phyloP scores from a whole-genome alignment of 495 filamentous ascomycete genomes.

The Achaetomiella virescens region DNA sequence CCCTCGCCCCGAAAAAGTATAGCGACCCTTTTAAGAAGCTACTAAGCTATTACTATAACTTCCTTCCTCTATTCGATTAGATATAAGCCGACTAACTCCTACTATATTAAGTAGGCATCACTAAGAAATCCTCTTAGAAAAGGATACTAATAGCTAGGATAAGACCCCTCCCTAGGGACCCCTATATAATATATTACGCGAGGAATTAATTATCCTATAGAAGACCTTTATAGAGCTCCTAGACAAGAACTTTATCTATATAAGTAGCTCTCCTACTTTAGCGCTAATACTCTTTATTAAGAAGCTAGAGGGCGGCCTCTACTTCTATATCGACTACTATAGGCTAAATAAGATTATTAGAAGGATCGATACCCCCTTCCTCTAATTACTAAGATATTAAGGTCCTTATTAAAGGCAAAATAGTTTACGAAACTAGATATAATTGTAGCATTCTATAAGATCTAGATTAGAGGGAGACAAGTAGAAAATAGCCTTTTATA shows the following conservation, averaged over 20 bases:
- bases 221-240: constrained; percentile 9
- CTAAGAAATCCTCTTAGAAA: background rate
- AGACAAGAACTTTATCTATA: constrained; percentile 5
- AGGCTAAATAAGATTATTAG: constrained; percentile 42
- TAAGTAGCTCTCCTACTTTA: constrained; percentile 6
- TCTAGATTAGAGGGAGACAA: constrained; percentile 26
- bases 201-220: constrained; percentile 21
- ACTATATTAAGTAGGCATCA: background rate
- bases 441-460: constrained; percentile 12
- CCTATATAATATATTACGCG: constrained; percentile 22
- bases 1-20: background rate
- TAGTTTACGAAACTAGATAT: constrained; percentile 43
- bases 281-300: constrained; percentile 32
- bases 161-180: background rate
- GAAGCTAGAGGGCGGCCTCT: constrained; percentile 30
- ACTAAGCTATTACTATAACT: background rate
- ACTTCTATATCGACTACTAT: constrained; percentile 43
- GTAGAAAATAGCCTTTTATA: constrained; percentile 29
- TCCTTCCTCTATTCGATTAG: background rate
- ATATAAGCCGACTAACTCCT: background rate
- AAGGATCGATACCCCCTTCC: too few relatives aligned
- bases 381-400: constrained; percentile 38
- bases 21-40: background rate
- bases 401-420: constrained; percentile 23
- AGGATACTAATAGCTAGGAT: background rate